A percentile compares a stretch with the other conserved stretches of the same genome.
These are phyloP conservation scores for Haplosporangium sp. DNA, from an alignment of 371 early-diverging fungal species.

Conservation along the genomic window DNA sequence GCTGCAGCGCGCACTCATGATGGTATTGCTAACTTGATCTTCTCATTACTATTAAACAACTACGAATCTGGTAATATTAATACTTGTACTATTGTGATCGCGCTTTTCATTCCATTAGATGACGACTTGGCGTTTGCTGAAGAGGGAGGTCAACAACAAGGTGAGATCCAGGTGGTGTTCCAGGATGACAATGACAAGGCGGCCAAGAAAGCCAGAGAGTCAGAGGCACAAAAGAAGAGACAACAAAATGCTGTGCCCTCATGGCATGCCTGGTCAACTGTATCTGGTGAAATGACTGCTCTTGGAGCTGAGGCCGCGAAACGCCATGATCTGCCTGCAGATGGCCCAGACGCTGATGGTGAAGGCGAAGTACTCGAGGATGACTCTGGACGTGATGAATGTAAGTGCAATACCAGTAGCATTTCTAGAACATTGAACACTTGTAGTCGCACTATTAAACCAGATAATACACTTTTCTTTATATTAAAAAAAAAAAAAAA, in stretches of 20 bases:
- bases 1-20: conserved; percentile 41
- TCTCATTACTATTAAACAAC: neutral
- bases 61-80: no score
- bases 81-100: no score
- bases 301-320: conserved; percentile 55
- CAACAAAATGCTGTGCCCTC: conserved; percentile 85
- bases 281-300: conserved; percentile 67
- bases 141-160: conserved; percentile 79
- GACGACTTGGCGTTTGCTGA: conserved; percentile 75
- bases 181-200: conserved; percentile 79
- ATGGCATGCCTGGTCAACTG: conserved; percentile 83
- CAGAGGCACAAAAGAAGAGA: conserved; percentile 79
- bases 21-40: conserved; percentile 7
- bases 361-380: conserved; percentile 61
- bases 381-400: conserved; percentile 65
- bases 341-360: conserved; percentile 59
- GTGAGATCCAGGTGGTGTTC: conserved; percentile 84
- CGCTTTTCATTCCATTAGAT: conserved; percentile 14
- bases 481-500: no score
- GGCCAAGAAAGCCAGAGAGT: conserved; percentile 73
- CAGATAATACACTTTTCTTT: no score
- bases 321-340: conserved; percentile 49
- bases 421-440: neutral
- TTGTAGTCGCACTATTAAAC: neutral
- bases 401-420: conserved; percentile 36